These are phyloP conservation scores for Sarocladium kiliense DNA, from an alignment of 2,329 filamentous ascomycete genomes.

Conservation along the genomic window DNA sequence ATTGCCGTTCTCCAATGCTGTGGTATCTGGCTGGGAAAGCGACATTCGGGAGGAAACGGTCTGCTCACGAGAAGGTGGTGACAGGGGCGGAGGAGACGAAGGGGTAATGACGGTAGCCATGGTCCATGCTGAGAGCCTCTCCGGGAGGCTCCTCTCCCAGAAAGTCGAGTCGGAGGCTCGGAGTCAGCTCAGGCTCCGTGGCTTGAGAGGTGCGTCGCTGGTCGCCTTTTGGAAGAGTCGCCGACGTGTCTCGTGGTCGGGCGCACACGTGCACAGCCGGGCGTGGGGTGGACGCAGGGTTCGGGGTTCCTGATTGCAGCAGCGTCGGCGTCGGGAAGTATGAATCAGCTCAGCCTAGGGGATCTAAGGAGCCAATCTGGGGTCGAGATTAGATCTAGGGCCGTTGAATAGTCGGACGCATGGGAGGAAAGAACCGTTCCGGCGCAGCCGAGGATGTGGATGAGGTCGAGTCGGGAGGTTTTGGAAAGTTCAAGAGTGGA, in stretches of 20 bases:
- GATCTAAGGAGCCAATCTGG: neutral
- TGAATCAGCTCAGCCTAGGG: neutral
- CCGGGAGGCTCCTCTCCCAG: neutral
- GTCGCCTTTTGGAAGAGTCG: neutral
- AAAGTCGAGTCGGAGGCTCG: neutral
- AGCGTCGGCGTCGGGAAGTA: neutral
- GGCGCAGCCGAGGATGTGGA: neutral
- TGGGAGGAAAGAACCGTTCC: neutral
- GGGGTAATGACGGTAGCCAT: neutral
- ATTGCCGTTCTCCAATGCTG: neutral
- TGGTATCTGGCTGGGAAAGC: neutral
- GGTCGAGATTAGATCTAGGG: neutral
- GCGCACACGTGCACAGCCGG: neutral
- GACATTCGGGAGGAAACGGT: neutral
- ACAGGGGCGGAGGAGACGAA: constrained; percentile 1
- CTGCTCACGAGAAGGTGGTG: neutral
- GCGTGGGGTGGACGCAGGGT: neutral
- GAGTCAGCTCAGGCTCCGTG: constrained; percentile 6
- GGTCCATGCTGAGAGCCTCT: constrained; percentile 3
- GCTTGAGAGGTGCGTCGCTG: neutral
- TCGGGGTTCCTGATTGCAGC: neutral
- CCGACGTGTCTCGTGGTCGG: neutral
- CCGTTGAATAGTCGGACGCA: neutral
- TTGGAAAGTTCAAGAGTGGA: neutral
- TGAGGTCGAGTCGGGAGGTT: neutral